Base-by-base conservation (phyloP, 139 green algal genomes). In the Chlorella sp. region DNA sequence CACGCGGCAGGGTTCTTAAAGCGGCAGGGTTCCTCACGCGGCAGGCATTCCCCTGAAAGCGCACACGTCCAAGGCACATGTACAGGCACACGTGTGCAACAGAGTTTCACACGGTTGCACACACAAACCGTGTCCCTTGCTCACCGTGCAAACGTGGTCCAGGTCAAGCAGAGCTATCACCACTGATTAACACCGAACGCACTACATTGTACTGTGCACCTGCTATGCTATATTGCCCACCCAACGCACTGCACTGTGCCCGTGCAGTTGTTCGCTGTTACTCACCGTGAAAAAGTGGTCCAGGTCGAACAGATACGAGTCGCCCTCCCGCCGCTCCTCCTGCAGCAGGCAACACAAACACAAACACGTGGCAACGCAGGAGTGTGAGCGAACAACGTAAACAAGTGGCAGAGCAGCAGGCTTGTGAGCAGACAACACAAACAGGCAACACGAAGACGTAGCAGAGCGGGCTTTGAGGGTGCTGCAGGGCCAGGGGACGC, bases 221-320 rank as follows among this genome's bases (percentile, higher is more conserved):
- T n/a, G n/a, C n/a, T n/a, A n/a, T n/a, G n/a, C n/a, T n/a, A n/a
- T n/a, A n/a, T n/a, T n/a, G n/a, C n/a, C n/a, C n/a, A n/a, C n/a
- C n/a, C n/a, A n/a, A n/a, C n/a, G n/a, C n/a, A n/a, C n/a, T n/a
- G n/a, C n/a, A n/a, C n/a, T n/a, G n/a, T n/a, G n/a, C n/a, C n/a
- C n/a, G n/a, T n/a, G n/a, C n/a, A n/a, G n/a, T n/a, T n/a, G n/a
- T n/a, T n/a, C n/a, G n/a, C n/a, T n/a, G n/a, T n/a, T n/a, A n/a
- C n/a, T 79, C 24, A 92, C 61, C 81, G 79, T 28, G 26, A 87
- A 21, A 64, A 96, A 94, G 93, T 93, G 89, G 88, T 95, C 90
- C 57, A 96, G 91, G 86, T 94, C 88, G 61, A 94, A 95, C 24
- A 95, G 79, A 89, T 96, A 96, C 26, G 86, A 81, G 91, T 94